Evolutionary conservation across 140 eudicot genomes (phyloP).

Genomic region (Cichorium intybus): DNA sequence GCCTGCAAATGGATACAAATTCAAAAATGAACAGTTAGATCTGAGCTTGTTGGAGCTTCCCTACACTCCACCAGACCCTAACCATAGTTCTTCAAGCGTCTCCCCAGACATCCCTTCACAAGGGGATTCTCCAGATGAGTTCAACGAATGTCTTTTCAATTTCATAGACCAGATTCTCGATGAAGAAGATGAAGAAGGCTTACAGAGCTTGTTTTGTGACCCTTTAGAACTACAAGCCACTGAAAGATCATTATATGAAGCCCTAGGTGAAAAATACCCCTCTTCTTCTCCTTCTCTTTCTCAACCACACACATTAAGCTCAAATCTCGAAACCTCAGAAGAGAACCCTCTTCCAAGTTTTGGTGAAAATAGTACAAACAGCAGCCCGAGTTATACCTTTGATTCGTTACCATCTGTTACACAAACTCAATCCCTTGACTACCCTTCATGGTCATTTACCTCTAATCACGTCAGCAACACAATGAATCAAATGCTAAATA

Average conservation of each 20-base stretch:
- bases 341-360: constrained; percentile 35
- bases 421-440: constrained; percentile 21
- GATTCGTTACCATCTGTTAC: too few species aligned
- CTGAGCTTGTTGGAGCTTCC: constrained; percentile 47
- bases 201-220: constrained; percentile 55
- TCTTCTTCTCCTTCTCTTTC: constrained; percentile 28
- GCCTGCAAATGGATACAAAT: constrained; percentile 34
- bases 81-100: constrained; percentile 29
- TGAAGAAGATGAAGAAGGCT: constrained; percentile 63
- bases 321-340: constrained; percentile 34
- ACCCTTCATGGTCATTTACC: constrained; percentile 27
- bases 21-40: constrained; percentile 32
- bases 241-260: constrained; percentile 58
- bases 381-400: constrained; percentile 46
- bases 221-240: constrained; percentile 61
- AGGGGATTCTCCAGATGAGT: constrained; percentile 55
- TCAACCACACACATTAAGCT: background rate
- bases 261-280: constrained; percentile 51
- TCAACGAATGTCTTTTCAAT: constrained; percentile 47
- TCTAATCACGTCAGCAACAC: constrained; percentile 24
- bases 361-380: constrained; percentile 43
- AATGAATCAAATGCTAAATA: constrained; percentile 26
- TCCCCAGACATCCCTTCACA: constrained; percentile 23
- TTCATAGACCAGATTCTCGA: constrained; percentile 54
- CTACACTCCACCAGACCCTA: constrained; percentile 30